phyloP scores from a whole-genome alignment of 768 basidiomycete species.

The Crucibulum laeve region DNA sequence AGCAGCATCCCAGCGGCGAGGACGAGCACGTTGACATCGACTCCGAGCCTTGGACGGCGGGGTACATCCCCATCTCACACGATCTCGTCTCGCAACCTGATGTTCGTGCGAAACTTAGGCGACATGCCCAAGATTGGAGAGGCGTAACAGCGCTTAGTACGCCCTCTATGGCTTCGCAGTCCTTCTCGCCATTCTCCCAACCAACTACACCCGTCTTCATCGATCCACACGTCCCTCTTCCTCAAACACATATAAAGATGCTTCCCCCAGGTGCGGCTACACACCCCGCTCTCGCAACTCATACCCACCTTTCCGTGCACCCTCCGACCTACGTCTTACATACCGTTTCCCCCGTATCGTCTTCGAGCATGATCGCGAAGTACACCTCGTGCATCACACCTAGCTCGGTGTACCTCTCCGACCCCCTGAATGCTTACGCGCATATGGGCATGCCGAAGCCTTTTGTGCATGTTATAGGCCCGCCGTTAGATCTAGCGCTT shows the following conservation, averaged over 20 bases:
- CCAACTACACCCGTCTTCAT: slow-evolving; percentile 5
- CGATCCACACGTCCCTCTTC: slow-evolving; percentile 10
- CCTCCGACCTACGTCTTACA: slow-evolving; percentile 65
- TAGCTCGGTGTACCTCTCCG: slow-evolving; percentile 62
- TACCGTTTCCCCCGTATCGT: slow-evolving; percentile 52
- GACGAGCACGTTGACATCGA: slow-evolving; percentile 50
- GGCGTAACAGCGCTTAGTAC: slow-evolving; percentile 55
- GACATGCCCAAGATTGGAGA: slow-evolving; percentile 62
- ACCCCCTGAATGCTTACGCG: slow-evolving; percentile 86
- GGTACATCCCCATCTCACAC: slow-evolving; percentile 40
- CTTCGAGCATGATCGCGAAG: slow-evolving; percentile 56
- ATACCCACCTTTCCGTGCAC: slow-evolving; percentile 37
- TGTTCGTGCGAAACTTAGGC: slow-evolving; percentile 46
- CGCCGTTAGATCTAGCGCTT: slow-evolving; percentile 73
- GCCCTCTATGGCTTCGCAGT: no score
- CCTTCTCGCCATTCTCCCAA: slow-evolving; percentile 6
- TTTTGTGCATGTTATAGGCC: slow-evolving; percentile 74
- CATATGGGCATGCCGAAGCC: slow-evolving; percentile 81
- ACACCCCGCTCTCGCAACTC: slow-evolving; percentile 29
- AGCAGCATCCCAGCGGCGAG: slow-evolving; percentile 20
- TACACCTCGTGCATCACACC: slow-evolving; percentile 63
- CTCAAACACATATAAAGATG: slow-evolving; percentile 12
- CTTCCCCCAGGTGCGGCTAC: slow-evolving; percentile 17
- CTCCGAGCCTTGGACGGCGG: slow-evolving; percentile 38
- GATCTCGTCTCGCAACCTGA: slow-evolving; percentile 40